Base-by-base conservation (phyloP, 2,329 filamentous ascomycete genomes). In the Geosmithia morbida region DNA sequence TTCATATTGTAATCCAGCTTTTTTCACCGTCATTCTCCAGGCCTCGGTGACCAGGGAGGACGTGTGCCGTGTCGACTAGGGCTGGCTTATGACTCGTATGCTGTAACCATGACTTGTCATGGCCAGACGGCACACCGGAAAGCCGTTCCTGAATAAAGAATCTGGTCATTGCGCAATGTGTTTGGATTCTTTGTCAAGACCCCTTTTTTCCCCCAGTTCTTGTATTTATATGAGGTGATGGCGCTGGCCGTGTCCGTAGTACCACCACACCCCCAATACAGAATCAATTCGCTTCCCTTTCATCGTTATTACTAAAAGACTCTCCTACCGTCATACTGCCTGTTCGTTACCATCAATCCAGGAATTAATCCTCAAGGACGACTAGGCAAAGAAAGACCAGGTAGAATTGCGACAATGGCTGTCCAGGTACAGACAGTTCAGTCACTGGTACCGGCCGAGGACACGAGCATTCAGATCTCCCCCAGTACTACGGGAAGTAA, bases 391-490 rank as follows among this genome's bases (percentile, higher is more conserved):
- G 22, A 26, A 26, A 26, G 4, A 4, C 8, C 22, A 26, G 8
- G 8, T 5, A 26, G 22, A 37, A 37, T 13, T 16, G 13, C 33
- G 33, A 26, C 33, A 37, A 37, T 37, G 33, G 33, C 33, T 37
- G 33, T 37, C 10, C 33, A 37, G 33, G 14, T 16, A 37, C 33
- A 37, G 14, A 37, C 33, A 16, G 14, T 13, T 11, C 33, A 11
- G 3, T 11, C 33, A 3, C 33, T 11, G 33, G 33, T 37, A 11
- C 33, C 33, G 33, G 33, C 33, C 14, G 11, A 57, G 46, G 54
- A 57, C 40, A 55, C 55, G 40, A 52, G 37, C 43, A n/a, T 43
- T 11, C 37, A 20, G 7, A 14, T 16, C 41, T 14, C 19, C 20
- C 20, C 16, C 46, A 11, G 19, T 37, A 20, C 41, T 3, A 44